phyloP scores from a whole-genome alignment of 2,329 filamentous ascomycete genomes.

The Gnomoniopsis sp. region DNA sequence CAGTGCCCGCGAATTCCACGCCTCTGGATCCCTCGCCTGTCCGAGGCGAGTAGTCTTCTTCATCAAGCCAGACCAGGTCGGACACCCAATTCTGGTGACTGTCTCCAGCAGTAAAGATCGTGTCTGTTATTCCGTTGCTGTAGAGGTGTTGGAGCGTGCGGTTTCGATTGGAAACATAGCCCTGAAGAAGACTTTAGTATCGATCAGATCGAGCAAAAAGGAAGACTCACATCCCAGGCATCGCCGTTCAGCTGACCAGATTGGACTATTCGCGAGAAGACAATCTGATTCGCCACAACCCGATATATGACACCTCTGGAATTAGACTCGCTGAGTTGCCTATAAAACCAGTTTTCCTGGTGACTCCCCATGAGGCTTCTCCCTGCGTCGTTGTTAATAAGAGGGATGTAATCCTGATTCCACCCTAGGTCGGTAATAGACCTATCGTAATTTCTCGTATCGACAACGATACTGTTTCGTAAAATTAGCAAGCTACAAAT shows the following conservation, averaged over 20 bases:
- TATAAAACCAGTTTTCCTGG: slow-evolving; percentile 75
- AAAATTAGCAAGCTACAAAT: too few species aligned
- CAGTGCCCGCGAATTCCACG: slow-evolving; percentile 65
- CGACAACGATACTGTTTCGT: too few species aligned
- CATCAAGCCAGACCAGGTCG: slow-evolving; percentile 57
- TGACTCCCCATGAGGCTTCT: slow-evolving; percentile 67
- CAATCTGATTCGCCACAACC: slow-evolving; percentile 66
- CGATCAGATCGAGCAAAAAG: too few species aligned
- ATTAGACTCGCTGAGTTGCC: slow-evolving; percentile 52
- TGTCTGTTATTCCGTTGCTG: slow-evolving; percentile 67
- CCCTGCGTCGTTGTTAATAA: slow-evolving; percentile 62
- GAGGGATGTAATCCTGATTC: slow-evolving; percentile 61
- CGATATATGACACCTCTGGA: slow-evolving; percentile 65
- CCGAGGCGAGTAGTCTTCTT: slow-evolving; percentile 46
- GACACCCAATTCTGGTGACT: slow-evolving; percentile 61
- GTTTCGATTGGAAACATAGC: slow-evolving; percentile 66
- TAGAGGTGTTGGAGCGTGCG: slow-evolving; percentile 65
- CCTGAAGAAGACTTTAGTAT: neutral
- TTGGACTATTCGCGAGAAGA: slow-evolving; percentile 48
- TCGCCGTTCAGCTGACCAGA: slow-evolving; percentile 50
- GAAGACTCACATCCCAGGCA: slow-evolving; percentile 27
- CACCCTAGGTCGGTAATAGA: slow-evolving; percentile 56
- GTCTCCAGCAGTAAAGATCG: slow-evolving; percentile 70
- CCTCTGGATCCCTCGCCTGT: slow-evolving; percentile 56
- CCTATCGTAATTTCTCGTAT: slow-evolving; percentile 67